A percentile compares a stretch with the other conserved stretches of the same genome.
These are phyloP conservation scores for Phytomonas sp. DNA, from an alignment of 208 protist species.

Conservation along the genomic window DNA sequence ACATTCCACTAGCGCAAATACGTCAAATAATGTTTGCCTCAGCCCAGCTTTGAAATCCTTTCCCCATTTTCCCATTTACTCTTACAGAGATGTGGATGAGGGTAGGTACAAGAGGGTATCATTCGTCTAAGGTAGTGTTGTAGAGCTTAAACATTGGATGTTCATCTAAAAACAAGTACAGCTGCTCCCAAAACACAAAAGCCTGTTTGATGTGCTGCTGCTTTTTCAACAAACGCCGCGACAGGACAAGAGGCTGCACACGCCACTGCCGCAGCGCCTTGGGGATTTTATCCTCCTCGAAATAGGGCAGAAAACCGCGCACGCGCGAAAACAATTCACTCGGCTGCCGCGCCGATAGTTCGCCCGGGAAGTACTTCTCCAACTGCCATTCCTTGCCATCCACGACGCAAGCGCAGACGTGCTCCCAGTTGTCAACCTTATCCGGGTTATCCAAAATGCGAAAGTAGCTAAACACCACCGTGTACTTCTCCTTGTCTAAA, in stretches of 20 bases:
- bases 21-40: not conserved
- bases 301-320: constrained; percentile 77
- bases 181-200: constrained; percentile 72
- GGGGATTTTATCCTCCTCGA: constrained; percentile 83
- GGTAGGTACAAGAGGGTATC: constrained; percentile 2
- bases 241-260: constrained; percentile 65
- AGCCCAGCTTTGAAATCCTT: not conserved
- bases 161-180: constrained; percentile 71
- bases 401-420: constrained; percentile 81
- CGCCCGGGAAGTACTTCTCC: constrained; percentile 49
- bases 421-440: constrained; percentile 65
- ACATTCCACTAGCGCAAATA: not conserved
- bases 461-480: constrained; percentile 59
- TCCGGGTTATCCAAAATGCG: constrained; percentile 70
- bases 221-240: constrained; percentile 57
- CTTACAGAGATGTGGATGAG: not conserved
- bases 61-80: not conserved
- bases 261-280: constrained; percentile 64
- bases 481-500: constrained; percentile 55
- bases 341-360: constrained; percentile 25
- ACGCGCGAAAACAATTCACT: constrained; percentile 64
- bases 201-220: constrained; percentile 73
- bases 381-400: constrained; percentile 78
- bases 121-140: constrained; percentile 12
- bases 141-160: constrained; percentile 73